Evolutionary conservation across 306 rosid genomes (phyloP).

Genomic region (Vicia villosa): DNA sequence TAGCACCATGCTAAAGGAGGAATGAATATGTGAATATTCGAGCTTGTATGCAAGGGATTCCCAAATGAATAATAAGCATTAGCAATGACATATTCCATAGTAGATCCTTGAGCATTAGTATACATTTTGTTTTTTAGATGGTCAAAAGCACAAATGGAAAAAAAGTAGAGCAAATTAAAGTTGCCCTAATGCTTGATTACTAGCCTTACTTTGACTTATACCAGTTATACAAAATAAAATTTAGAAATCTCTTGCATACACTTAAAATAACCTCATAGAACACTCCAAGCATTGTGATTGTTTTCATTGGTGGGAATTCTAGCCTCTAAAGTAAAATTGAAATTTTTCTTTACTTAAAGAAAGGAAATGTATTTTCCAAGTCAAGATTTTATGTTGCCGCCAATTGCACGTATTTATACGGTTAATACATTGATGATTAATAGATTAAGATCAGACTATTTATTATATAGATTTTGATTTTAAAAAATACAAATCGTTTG

Average conservation of each 20-base stretch:
- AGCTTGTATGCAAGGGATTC: not conserved
- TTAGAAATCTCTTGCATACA: slow-evolving; percentile 12
- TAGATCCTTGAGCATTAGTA: slow-evolving; percentile 22
- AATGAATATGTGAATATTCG: slow-evolving; percentile 38
- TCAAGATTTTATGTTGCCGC: too few species aligned
- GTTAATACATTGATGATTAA: too few species aligned
- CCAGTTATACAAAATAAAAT: slow-evolving; percentile 16
- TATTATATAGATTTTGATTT: too few species aligned
- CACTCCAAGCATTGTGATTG: not conserved
- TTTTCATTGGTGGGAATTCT: slow-evolving; percentile 4
- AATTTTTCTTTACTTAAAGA: not conserved
- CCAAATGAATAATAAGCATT: slow-evolving; percentile 4
- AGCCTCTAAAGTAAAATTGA: not conserved
- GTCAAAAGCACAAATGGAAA: not conserved
- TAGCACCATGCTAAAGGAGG: not conserved
- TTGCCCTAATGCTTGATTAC: slow-evolving; percentile 32
- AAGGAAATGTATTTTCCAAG: too few species aligned
- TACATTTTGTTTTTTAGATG: not conserved
- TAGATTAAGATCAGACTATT: too few species aligned
- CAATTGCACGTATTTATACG: too few species aligned
- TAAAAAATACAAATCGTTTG: too few species aligned
- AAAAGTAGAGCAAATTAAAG: slow-evolving; percentile 25
- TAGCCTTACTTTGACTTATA: slow-evolving; percentile 10
- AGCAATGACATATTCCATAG: slow-evolving; percentile 20
- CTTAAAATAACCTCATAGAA: slow-evolving; percentile 1